phyloP scores from a whole-genome alignment of 2,329 filamentous ascomycete genomes.

The Botrytis galanthina region DNA sequence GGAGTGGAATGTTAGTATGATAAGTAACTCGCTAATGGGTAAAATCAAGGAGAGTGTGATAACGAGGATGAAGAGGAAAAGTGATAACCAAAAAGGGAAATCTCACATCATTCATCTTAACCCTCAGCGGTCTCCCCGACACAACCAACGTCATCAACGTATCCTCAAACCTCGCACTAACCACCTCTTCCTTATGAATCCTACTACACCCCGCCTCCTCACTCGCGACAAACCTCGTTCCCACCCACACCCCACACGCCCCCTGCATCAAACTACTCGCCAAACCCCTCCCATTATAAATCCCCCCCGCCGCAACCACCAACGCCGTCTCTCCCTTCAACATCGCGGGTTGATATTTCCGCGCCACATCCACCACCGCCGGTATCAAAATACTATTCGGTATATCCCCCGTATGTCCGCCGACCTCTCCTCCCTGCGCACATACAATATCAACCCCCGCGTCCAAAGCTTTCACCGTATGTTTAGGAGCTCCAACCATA shows the following conservation, averaged over 20 bases:
- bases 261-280: slow-evolving; percentile 85
- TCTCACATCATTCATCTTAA: slow-evolving; percentile 60
- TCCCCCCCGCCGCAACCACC: slow-evolving; percentile 86
- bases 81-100: neutral
- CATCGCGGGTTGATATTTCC: slow-evolving; percentile 54
- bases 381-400: slow-evolving; percentile 85
- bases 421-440: slow-evolving; percentile 89
- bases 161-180: slow-evolving; percentile 73
- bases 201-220: slow-evolving; percentile 77
- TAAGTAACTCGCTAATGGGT: neutral
- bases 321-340: slow-evolving; percentile 69
- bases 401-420: slow-evolving; percentile 87
- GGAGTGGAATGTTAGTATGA: neutral
- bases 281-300: slow-evolving; percentile 77
- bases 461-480: slow-evolving; percentile 84
- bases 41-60: neutral
- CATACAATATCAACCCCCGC: slow-evolving; percentile 88
- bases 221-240: slow-evolving; percentile 84
- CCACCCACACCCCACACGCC: slow-evolving; percentile 88
- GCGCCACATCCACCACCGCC: slow-evolving; percentile 79
- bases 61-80: too few species aligned
- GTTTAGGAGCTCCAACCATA: slow-evolving; percentile 92
- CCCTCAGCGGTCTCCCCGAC: slow-evolving; percentile 75
- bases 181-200: slow-evolving; percentile 80
- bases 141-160: slow-evolving; percentile 82